Evolutionary conservation across 2,329 filamentous ascomycete species (phyloP).

Genomic region (Dothistroma pini): DNA sequence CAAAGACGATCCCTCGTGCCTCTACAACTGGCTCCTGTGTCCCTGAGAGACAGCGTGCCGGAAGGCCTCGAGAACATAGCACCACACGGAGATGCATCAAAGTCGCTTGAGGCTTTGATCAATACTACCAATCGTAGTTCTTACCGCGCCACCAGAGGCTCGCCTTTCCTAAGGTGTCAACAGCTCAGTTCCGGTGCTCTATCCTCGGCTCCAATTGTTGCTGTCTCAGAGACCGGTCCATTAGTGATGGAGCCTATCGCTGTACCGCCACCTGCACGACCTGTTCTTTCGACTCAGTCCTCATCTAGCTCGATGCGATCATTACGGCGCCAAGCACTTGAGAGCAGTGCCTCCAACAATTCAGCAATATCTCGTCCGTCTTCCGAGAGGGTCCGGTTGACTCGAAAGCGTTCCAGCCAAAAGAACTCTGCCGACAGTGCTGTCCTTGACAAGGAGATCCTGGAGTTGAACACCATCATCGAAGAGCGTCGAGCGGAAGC

Average conservation of each 20-base stretch:
- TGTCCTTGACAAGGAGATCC: constrained; percentile 43
- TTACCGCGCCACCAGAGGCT: constrained; percentile 12
- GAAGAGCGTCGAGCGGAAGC: constrained; percentile 45
- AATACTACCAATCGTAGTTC: constrained; percentile 10
- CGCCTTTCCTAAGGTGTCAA: constrained; percentile 21
- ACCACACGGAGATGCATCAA: background rate
- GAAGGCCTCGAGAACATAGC: constrained; percentile 1
- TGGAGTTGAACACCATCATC: constrained; percentile 49
- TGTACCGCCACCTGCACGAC: constrained; percentile 4
- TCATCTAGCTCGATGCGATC: constrained; percentile 35
- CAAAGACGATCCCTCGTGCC: constrained; percentile 29
- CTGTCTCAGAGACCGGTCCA: constrained; percentile 1
- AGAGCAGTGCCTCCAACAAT: constrained; percentile 14
- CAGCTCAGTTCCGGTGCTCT: constrained; percentile 3
- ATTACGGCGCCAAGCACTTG: constrained; percentile 35
- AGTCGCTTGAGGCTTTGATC: background rate
- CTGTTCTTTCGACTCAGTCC: constrained; percentile 19
- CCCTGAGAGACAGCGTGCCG: constrained; percentile 18
- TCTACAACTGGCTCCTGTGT: constrained; percentile 28
- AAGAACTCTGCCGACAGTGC: constrained; percentile 18
- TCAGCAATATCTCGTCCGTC: constrained; percentile 16
- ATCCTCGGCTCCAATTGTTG: background rate
- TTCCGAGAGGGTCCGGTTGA: constrained; percentile 35
- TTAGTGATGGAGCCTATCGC: background rate
- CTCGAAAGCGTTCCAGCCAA: constrained; percentile 34